These are phyloP conservation scores for Cryptococcus floricola DNA, from an alignment of 1,284 basidiomycete genomes.

Conservation along the genomic window DNA sequence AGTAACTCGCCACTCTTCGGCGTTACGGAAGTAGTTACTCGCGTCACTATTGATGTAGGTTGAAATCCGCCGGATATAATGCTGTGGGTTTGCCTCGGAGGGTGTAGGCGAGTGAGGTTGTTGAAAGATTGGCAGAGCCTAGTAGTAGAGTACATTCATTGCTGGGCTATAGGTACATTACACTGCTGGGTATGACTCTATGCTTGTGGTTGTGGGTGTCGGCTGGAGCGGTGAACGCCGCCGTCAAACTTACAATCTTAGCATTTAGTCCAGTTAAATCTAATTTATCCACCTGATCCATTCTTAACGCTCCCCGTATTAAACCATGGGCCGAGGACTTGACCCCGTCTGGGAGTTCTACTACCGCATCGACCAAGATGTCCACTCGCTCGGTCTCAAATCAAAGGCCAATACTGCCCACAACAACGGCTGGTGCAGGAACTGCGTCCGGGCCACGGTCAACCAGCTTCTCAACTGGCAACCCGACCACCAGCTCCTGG, in stretches of 20 bases:
- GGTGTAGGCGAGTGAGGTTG: no score
- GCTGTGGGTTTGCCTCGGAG: no score
- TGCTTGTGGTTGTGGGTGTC: no score
- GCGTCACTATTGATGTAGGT: no score
- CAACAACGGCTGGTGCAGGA: constrained; percentile 4
- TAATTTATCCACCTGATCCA: neutral
- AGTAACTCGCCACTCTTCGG: neutral
- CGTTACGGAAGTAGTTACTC: neutral
- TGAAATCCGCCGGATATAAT: no score
- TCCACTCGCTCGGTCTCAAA: neutral
- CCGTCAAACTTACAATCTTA: no score
- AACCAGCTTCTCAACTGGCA: neutral
- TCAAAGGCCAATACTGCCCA: constrained; percentile 2
- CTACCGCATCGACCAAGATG: constrained; percentile 1
- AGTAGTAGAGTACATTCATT: no score
- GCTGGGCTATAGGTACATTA: no score
- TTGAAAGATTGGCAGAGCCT: no score
- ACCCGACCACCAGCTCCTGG: neutral
- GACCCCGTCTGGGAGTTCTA: constrained; percentile 3
- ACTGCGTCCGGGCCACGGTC: neutral
- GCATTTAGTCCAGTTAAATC: neutral
- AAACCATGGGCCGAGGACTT: constrained; percentile 2
- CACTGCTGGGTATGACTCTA: no score
- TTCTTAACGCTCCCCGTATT: neutral
- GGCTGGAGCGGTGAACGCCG: no score